A percentile compares a stretch with the other conserved stretches of the same genome.
phyloP scores from a whole-genome alignment of 192 early-diverging fungal genomes.

The Backusella circina region DNA sequence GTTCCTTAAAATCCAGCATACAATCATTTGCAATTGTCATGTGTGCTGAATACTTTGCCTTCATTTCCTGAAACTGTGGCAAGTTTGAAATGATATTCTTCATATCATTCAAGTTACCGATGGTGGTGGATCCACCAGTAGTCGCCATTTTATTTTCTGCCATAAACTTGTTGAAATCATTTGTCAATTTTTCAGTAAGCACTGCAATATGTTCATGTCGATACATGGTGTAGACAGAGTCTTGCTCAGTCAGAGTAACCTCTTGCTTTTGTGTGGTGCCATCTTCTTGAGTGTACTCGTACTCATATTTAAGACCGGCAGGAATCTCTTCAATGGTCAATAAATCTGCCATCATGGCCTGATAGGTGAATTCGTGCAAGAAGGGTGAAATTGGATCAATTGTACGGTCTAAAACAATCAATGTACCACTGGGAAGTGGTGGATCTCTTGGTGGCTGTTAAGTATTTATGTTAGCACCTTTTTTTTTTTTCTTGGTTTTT shows the following conservation, averaged over 20 bases:
- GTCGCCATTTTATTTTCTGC: slow-evolving; percentile 65
- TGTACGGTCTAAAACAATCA: slow-evolving; percentile 89
- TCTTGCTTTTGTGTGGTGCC: slow-evolving; percentile 43
- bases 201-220: slow-evolving; percentile 83
- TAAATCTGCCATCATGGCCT: slow-evolving; percentile 96
- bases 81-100: slow-evolving; percentile 80
- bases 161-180: slow-evolving; percentile 77
- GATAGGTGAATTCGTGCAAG: slow-evolving; percentile 98
- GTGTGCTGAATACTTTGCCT: slow-evolving; percentile 73
- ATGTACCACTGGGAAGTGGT: slow-evolving; percentile 62
- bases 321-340: slow-evolving; percentile 58
- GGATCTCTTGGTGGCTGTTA: slow-evolving; percentile 39
- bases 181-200: slow-evolving; percentile 67
- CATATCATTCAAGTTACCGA: slow-evolving; percentile 66
- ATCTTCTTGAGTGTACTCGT: slow-evolving; percentile 45
- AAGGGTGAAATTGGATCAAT: slow-evolving; percentile 89
- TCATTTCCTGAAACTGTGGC: slow-evolving; percentile 87
- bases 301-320: slow-evolving; percentile 58
- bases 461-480: not conserved
- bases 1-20: slow-evolving; percentile 69
- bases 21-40: slow-evolving; percentile 86
- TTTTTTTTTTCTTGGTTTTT: not conserved
- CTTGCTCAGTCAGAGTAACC: slow-evolving; percentile 68
- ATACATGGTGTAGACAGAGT: slow-evolving; percentile 73
- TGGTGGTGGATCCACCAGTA: slow-evolving; percentile 17